Evolutionary conservation across 805 yeast species (phyloP).

Genomic region (Lipomyces sp.): DNA sequence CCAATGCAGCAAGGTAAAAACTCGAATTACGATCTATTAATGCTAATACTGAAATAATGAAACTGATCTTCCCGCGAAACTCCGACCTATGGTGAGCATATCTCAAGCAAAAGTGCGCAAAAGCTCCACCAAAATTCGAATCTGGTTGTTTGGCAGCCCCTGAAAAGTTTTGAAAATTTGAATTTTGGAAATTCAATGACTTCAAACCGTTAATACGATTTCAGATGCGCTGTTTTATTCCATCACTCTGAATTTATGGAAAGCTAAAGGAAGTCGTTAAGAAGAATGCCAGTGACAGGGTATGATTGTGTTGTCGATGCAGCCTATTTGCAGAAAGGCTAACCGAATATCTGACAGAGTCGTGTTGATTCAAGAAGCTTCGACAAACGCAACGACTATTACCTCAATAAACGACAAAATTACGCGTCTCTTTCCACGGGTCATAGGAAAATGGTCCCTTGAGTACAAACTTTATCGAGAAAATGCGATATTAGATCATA

Average conservation of each 20-base stretch:
- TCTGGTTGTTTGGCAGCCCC: not conserved
- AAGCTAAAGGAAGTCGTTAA: not conserved
- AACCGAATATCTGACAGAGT: constrained; percentile 14
- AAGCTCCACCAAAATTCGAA: not conserved
- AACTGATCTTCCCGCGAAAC: too few species aligned
- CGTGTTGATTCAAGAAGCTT: constrained; percentile 23
- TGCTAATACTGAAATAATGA: too few species aligned
- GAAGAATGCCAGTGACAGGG: constrained; percentile 24
- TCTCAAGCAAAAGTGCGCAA: too few species aligned
- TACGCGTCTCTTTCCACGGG: constrained; percentile 66
- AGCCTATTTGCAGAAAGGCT: constrained; percentile 1
- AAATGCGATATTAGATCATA: constrained; percentile 53
- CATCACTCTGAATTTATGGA: not conserved
- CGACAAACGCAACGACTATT: constrained; percentile 51
- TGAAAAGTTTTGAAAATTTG: not conserved
- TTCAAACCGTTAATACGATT: not conserved
- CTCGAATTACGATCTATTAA: too few species aligned
- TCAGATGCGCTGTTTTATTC: too few species aligned
- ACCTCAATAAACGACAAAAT: constrained; percentile 72
- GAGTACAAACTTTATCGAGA: constrained; percentile 70
- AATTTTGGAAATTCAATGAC: not conserved
- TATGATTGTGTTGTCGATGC: not conserved
- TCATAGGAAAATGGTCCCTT: constrained; percentile 69
- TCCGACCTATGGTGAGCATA: too few species aligned
- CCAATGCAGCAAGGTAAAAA: too few species aligned